A percentile compares a stretch with the other conserved stretches of the same genome.
phyloP scores from a whole-genome alignment of 768 basidiomycete genomes.

The Hysterangium stoloniferum region DNA sequence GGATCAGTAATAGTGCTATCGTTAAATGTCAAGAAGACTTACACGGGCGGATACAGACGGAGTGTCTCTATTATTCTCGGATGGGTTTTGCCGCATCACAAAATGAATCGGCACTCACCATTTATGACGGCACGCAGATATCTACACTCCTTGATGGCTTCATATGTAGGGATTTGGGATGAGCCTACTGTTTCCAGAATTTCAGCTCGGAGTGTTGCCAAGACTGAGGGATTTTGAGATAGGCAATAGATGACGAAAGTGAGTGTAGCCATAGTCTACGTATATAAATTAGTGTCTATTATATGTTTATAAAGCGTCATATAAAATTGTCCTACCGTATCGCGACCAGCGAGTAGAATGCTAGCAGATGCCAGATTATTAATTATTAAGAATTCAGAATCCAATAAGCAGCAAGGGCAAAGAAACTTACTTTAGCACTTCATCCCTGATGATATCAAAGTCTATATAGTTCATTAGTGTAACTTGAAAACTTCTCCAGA shows the following conservation, averaged over 20 bases:
- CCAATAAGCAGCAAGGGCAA: no score
- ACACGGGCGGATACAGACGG: constrained; percentile 46
- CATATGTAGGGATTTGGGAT: constrained; percentile 40
- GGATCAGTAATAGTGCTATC: neutral
- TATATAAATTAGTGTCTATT: neutral
- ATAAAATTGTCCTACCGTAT: constrained; percentile 15
- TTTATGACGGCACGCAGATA: constrained; percentile 59
- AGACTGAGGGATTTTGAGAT: constrained; percentile 42
- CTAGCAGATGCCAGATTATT: constrained; percentile 1
- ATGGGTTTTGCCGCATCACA: neutral
- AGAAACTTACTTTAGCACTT: constrained; percentile 13
- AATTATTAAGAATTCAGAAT: no score
- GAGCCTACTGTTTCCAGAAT: constrained; percentile 45
- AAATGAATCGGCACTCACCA: constrained; percentile 29
- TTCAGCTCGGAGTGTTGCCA: constrained; percentile 46
- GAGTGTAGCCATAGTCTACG: constrained; percentile 26
- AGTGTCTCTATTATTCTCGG: constrained; percentile 35
- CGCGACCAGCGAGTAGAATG: constrained; percentile 20
- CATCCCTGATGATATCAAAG: constrained; percentile 15
- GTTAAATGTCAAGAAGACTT: neutral
- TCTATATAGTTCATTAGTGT: neutral
- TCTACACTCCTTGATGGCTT: constrained; percentile 55
- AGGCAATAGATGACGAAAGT: constrained; percentile 37
- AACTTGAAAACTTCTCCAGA: neutral
- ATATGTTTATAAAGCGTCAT: constrained; percentile 8